Evolutionary conservation across 768 basidiomycete species (phyloP).

Genomic region (Candolleomyces efflorescens): DNA sequence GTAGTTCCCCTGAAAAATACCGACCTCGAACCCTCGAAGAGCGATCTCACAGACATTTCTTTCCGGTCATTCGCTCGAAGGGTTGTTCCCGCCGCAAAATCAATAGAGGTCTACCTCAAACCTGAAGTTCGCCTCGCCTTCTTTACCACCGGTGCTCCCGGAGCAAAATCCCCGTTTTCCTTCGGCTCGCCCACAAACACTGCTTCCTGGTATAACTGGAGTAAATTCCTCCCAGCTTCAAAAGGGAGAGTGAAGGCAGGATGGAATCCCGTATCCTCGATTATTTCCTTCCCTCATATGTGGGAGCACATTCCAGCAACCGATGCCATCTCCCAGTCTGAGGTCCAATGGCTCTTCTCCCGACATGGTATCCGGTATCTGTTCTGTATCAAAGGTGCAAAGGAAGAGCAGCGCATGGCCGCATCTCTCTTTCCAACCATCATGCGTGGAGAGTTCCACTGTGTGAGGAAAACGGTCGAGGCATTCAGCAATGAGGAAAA

Average conservation of each 20-base stretch:
- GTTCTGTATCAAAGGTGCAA: neutral
- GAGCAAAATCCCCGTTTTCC: slow-evolving; percentile 5
- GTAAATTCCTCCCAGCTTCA: neutral
- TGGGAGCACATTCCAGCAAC: slow-evolving; percentile 5
- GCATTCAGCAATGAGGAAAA: slow-evolving; percentile 2
- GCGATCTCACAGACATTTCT: neutral
- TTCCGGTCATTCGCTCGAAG: slow-evolving; percentile 2
- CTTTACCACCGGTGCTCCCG: slow-evolving; percentile 1
- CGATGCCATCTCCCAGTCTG: neutral
- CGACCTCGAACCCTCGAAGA: neutral
- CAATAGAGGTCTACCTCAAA: slow-evolving; percentile 1
- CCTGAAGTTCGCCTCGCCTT: neutral
- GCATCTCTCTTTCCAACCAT: slow-evolving; percentile 1
- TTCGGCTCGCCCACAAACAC: slow-evolving; percentile 4
- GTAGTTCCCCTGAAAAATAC: neutral
- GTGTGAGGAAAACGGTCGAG: slow-evolving; percentile 2
- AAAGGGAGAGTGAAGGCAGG: neutral
- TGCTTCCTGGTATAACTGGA: slow-evolving; percentile 7
- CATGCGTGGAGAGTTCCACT: slow-evolving; percentile 2
- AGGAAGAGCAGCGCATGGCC: neutral
- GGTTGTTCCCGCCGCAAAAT: neutral
- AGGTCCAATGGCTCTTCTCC: neutral
- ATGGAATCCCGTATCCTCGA: slow-evolving; percentile 1
- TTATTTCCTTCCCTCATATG: slow-evolving; percentile 7
- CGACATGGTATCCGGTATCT: slow-evolving; percentile 4